Percentiles rank a stretch among this genome's conserved stretches.
These are phyloP conservation scores for Chrysopogon serrulatus DNA, from an alignment of 176 grass and related monocot genomes.

Conservation along the genomic window DNA sequence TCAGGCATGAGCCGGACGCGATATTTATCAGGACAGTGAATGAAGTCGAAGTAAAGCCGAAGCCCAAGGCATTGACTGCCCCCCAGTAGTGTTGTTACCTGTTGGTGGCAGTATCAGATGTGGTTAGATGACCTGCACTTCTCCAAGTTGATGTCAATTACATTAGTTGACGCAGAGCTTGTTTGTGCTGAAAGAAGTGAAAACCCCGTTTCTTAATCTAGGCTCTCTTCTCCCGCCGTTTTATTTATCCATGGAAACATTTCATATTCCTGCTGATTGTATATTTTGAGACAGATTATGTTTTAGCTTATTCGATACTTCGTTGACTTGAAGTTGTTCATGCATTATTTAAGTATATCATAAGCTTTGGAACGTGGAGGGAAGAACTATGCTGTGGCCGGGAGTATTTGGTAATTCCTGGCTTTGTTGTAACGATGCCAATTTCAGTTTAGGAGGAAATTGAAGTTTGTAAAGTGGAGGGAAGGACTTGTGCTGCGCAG, in stretches of 20 bases:
- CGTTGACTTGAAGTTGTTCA: background rate
- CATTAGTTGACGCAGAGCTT: slow-evolving; percentile 17
- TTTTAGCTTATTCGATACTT: background rate
- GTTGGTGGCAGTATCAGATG: background rate
- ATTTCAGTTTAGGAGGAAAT: no score
- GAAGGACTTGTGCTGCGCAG: no score
- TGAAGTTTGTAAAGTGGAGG: no score
- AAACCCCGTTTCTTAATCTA: background rate
- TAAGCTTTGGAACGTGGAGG: background rate
- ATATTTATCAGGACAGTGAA: slow-evolving; percentile 87
- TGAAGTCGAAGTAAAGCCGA: slow-evolving; percentile 96
- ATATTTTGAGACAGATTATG: background rate
- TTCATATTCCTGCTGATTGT: background rate
- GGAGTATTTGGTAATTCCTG: no score
- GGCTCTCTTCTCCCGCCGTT: background rate
- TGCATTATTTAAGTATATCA: background rate
- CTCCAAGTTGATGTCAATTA: slow-evolving; percentile 28
- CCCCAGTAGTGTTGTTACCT: slow-evolving; percentile 29
- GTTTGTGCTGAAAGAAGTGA: background rate
- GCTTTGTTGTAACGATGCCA: no score
- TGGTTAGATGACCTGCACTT: background rate
- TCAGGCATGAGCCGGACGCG: slow-evolving; percentile 77
- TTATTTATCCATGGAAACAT: background rate
- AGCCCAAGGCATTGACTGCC: slow-evolving; percentile 73
- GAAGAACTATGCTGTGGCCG: no score